These are phyloP conservation scores for grape (Vitis vinifera) DNA, from an alignment of 164 flowering plant species.

Conservation along the genomic window DNA sequence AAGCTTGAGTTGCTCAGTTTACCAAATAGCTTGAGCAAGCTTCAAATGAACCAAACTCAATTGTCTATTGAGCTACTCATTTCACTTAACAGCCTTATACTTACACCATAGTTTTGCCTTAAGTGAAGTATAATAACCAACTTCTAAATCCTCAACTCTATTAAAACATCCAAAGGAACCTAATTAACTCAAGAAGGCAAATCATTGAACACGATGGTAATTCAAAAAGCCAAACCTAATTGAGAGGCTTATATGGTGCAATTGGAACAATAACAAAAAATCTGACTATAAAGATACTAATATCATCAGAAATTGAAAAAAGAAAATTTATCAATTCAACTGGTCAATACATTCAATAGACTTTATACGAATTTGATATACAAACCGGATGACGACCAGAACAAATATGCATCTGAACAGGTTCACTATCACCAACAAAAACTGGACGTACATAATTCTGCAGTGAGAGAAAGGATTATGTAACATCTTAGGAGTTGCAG, in stretches of 20 bases:
- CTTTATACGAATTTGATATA: neutral
- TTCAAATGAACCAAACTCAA: too few species aligned
- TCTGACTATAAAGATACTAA: too few species aligned
- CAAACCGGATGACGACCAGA: conserved; percentile 94
- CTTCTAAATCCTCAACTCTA: neutral
- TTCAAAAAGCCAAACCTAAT: neutral
- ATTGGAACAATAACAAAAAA: too few species aligned
- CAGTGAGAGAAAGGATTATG: conserved; percentile 16
- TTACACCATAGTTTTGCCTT: too few species aligned
- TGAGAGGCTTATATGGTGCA: neutral
- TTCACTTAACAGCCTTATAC: too few species aligned
- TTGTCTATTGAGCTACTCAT: too few species aligned
- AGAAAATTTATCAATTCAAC: too few species aligned
- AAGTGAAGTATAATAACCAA: neutral
- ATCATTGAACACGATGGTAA: neutral
- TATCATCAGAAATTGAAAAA: too few species aligned
- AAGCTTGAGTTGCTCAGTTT: too few species aligned
- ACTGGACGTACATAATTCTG: conserved; percentile 90
- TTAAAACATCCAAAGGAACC: neutral
- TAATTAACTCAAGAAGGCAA: neutral
- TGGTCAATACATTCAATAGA: neutral
- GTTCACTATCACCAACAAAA: conserved; percentile 65
- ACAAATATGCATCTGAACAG: conserved; percentile 68
- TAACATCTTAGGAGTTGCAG: conserved; percentile 2
- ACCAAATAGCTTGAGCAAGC: too few species aligned